Evolutionary conservation across 2,329 filamentous ascomycete species (phyloP), one percentile per base, ranked within the genome.

Genomic region (Diaporthe australafricana): DNA sequence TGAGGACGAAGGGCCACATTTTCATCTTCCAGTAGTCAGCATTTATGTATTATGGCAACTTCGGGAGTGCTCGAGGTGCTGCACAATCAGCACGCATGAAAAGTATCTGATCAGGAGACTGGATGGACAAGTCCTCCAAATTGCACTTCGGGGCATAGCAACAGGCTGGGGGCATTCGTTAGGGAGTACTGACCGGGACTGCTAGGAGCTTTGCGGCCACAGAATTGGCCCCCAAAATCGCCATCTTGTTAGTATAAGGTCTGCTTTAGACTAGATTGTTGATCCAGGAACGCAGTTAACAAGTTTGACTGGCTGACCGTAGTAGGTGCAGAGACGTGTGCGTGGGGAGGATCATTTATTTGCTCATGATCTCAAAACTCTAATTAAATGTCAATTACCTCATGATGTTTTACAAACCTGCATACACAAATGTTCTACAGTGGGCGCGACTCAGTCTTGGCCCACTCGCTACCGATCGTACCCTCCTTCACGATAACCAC

Each of bases 11-110:
- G 56, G 56, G 56, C 56, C 56, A 60, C 38, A 42, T 60, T n/a
- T 60, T 45, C 16, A 42, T 60, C 56, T 60, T 45, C 27, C 22
- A 8, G 22, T 60, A 60, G 38, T 60, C 12, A 60, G 56, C 38
- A 30, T 45, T 20, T 42, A 0, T 45, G 16, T 42, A 5, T 7
- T 8, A 45, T 30, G 56, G 9, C 7, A 60, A 12, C 16, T n/a
- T n/a, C 11, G 38, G 25, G 22, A 60, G 56, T 42, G 7, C 9
- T 60, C 17, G 4, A 30, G 56, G 56, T 60, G 56, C 38, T 60
- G 38, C 56, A 27, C 22, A 30, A 42, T 30, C 38, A 60, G 38
- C 5, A 8, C 22, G 12, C 22, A 17, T 27, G 38, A 27, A 42
- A 25, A 42, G 35, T 42, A 42, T 30, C 16, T 45, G 20, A 20